Evolutionary conservation across 441 rosid species (phyloP).

Genomic region (Isatis lusitanica): DNA sequence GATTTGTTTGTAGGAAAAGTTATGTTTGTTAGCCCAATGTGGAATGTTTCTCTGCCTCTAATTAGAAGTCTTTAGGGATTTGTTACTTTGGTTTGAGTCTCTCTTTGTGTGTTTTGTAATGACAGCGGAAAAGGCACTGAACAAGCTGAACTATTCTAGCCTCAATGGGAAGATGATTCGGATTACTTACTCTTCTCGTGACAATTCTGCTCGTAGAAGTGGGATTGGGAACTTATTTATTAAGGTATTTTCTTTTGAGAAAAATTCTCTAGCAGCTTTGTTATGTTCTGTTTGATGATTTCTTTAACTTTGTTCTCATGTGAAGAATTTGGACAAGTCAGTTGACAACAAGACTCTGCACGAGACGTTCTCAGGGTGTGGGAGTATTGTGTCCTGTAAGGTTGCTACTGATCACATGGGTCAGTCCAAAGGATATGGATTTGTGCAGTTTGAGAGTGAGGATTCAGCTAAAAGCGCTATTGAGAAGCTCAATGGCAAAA

Average conservation of each 20-base stretch:
- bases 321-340: conserved; percentile 57
- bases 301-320: neutral
- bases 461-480: conserved; percentile 51
- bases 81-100: conserved; percentile 6
- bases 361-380: conserved; percentile 48
- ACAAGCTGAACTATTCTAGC: conserved; percentile 42
- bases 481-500: conserved; percentile 47
- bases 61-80: neutral
- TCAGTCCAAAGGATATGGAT: conserved; percentile 53
- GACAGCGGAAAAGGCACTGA: conserved; percentile 49
- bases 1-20: neutral
- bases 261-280: neutral
- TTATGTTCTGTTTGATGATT: neutral
- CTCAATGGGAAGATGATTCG: conserved; percentile 54
- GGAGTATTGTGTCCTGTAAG: conserved; percentile 55
- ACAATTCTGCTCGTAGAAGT: conserved; percentile 54
- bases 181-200: conserved; percentile 58
- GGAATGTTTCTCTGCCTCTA: neutral
- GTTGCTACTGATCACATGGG: conserved; percentile 49
- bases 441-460: conserved; percentile 55
- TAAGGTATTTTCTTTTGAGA: conserved; percentile 41
- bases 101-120: neutral
- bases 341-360: conserved; percentile 57
- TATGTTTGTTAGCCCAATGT: neutral
- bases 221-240: conserved; percentile 60